Evolutionary conservation across 2,329 filamentous ascomycete species (phyloP).

Genomic region (Falciphora oryzae): DNA sequence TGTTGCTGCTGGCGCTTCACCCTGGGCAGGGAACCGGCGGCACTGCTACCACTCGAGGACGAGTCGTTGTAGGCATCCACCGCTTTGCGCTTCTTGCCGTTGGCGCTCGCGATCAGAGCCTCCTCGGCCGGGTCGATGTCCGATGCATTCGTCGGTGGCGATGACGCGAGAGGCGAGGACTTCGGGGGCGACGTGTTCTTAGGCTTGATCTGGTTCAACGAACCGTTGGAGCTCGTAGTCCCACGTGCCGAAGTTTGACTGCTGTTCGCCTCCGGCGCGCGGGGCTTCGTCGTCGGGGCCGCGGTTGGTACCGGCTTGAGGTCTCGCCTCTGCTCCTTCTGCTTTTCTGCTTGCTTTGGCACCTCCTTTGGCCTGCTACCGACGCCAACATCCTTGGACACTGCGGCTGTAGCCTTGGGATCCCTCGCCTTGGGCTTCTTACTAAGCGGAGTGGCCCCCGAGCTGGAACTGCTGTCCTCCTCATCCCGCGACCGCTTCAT

Average conservation of each 20-base stretch:
- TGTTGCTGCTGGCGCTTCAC: constrained; percentile 29
- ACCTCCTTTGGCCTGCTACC: neutral
- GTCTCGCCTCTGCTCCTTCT: neutral
- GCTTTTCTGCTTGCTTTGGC: neutral
- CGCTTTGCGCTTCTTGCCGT: constrained; percentile 18
- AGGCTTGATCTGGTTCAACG: constrained; percentile 28
- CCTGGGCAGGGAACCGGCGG: constrained; percentile 9
- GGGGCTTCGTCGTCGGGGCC: neutral
- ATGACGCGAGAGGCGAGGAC: constrained; percentile 60
- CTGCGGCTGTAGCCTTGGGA: constrained; percentile 15
- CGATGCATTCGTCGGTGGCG: constrained; percentile 59
- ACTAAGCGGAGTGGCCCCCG: constrained; percentile 46
- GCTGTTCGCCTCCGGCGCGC: constrained; percentile 13
- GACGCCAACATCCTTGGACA: constrained; percentile 1
- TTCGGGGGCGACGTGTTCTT: constrained; percentile 55
- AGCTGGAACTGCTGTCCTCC: constrained; percentile 54
- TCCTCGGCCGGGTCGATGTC: constrained; percentile 43
- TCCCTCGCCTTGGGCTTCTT: constrained; percentile 50
- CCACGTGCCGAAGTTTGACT: constrained; percentile 38
- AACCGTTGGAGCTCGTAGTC: constrained; percentile 37
- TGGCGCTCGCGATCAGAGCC: constrained; percentile 13
- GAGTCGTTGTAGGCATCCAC: constrained; percentile 12
- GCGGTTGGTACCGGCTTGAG: neutral
- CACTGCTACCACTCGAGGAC: constrained; percentile 1
- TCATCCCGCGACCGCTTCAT: constrained; percentile 51